Evolutionary conservation across 129 eudicot genomes (phyloP), one percentile per base, ranked within the genome.

Genomic region (Chrysanthemum makinoi): DNA sequence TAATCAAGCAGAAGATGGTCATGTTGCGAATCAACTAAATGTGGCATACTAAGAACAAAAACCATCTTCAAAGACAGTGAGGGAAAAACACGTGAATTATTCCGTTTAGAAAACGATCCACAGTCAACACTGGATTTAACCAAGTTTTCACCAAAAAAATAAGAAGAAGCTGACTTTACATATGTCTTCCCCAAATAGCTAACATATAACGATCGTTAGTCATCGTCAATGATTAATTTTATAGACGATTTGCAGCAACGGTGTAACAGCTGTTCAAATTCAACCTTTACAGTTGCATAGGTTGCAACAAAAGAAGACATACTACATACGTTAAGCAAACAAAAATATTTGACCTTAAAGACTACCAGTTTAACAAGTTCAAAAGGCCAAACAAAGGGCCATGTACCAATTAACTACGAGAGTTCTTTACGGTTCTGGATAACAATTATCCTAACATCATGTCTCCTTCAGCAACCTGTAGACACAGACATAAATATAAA

Each of bases 371-470:
- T 65, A 44, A 75, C 57, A 55, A 75, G 61, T 39, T 28, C 24
- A 44, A 46, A 66, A 24, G 44, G 20, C 16, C 46, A 19, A 53
- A 22, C 0, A 70, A 26, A 58, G 8, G 22, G 16, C 35, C 65
- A 65, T 54, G 66, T 67, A 65, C 72, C 50, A 10, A 43, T 64
- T 54, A 57, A 1, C 47, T 18, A 55, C 12, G 20, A 14, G 39
- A 19, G 54, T 60, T 66, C 65, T 73, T 58, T 57, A 28, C 3
- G 53, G 62, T 46, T 19, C 51, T 49, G 69, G 66, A 62, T 48
- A 62, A 61, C 77, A 61, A 66, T 75, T 68, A 30, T 68, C 55
- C 79, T 12, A 56, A 75, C 73, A 66, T 73, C 70, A 73, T 73
- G 62, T 46, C 61, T 75, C 68, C 74, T 66, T 67, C 26, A 0